Conservation (phyloP, 352 stramenopile species). For the Pythium guiyangense region DNA sequence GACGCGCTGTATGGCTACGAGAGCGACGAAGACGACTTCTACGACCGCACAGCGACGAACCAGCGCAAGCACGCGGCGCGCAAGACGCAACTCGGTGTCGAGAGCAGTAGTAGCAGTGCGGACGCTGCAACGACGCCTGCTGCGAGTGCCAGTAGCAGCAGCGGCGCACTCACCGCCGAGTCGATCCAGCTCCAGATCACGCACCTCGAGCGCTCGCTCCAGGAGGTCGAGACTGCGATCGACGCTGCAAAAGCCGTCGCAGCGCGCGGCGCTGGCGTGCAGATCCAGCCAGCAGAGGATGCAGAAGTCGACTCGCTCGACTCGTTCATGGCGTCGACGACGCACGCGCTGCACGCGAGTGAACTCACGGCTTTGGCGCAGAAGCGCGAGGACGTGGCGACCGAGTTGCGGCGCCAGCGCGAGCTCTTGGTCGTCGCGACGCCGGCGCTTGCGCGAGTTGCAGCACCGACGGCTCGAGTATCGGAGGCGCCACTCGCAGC, state of each 20-base stretch:
- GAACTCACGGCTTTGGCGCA: conserved; percentile 22
- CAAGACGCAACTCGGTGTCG: conserved; percentile 21
- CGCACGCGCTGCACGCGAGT: conserved; percentile 36
- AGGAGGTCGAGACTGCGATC: conserved; percentile 23
- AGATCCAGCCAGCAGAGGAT: conserved; percentile 20
- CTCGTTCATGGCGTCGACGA: conserved; percentile 60
- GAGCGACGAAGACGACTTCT: conserved; percentile 80
- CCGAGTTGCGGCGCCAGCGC: conserved; percentile 37
- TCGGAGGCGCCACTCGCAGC: background rate
- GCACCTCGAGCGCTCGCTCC: conserved; percentile 30
- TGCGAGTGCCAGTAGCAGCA: background rate
- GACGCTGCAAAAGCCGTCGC: conserved; percentile 2
- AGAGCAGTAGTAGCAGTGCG: background rate
- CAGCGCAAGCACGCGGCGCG: conserved; percentile 36
- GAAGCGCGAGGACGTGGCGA: conserved; percentile 25
- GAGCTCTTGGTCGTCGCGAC: conserved; percentile 49
- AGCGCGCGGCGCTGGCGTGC: background rate
- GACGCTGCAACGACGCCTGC: no score
- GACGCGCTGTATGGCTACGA: conserved; percentile 44
- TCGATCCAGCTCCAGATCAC: conserved; percentile 44
- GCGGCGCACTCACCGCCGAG: conserved; percentile 45
- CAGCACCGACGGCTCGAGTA: background rate
- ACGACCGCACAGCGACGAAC: conserved; percentile 65
- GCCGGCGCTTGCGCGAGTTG: conserved; percentile 30
- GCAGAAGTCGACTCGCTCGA: conserved; percentile 49